These are phyloP conservation scores for Pogostemon cablin DNA, from an alignment of 257 asterid species.

Conservation along the genomic window DNA sequence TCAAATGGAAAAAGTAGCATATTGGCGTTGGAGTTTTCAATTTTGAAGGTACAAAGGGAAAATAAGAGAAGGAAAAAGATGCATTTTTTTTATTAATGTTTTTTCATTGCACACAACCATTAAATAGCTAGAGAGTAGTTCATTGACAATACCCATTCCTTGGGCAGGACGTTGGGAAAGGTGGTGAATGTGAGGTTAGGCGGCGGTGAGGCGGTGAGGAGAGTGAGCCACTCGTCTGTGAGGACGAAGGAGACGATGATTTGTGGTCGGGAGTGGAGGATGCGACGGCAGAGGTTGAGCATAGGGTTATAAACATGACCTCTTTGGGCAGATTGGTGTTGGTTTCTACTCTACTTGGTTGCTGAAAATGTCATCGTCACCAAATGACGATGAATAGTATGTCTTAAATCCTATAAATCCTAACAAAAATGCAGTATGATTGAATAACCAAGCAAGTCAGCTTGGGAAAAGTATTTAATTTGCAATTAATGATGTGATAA, in stretches of 20 bases:
- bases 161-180: constrained; percentile 55
- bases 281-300: constrained; percentile 50
- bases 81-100: not conserved
- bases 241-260: constrained; percentile 46
- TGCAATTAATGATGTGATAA: too few relatives aligned
- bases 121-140: not conserved
- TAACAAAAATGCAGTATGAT: too few relatives aligned
- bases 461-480: too few relatives aligned
- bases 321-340: constrained; percentile 39
- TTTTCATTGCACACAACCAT: not conserved
- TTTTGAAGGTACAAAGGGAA: not conserved
- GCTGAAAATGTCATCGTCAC: too few relatives aligned
- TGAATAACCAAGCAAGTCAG: too few relatives aligned
- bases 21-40: not conserved
- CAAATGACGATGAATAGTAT: too few relatives aligned
- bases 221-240: constrained; percentile 46
- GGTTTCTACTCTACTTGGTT: too few relatives aligned
- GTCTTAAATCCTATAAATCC: too few relatives aligned
- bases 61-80: constrained; percentile 9
- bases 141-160: constrained; percentile 21
- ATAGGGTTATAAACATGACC: constrained; percentile 64
- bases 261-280: constrained; percentile 30
- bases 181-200: constrained; percentile 46
- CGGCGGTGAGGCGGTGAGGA: constrained; percentile 36
- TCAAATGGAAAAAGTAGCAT: not conserved